These are phyloP conservation scores for Calonectria honghensis DNA, from an alignment of 2,329 filamentous ascomycete genomes.

Conservation along the genomic window DNA sequence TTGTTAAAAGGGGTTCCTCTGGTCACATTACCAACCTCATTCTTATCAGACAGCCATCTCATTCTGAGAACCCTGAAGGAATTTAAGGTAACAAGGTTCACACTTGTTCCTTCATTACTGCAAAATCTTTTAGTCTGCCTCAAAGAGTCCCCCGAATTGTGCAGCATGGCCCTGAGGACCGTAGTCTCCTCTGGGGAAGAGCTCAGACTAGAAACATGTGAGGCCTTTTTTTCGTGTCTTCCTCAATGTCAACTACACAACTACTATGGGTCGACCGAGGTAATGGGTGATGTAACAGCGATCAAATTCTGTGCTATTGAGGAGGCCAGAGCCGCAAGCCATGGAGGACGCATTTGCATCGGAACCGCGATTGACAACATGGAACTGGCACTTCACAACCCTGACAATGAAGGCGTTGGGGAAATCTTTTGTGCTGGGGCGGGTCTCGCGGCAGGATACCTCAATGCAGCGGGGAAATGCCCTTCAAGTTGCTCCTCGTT, in stretches of 20 bases:
- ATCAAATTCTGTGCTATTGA: not conserved
- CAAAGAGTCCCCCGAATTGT: not conserved
- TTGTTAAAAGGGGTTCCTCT: not conserved
- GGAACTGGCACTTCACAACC: not conserved
- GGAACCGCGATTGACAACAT: not conserved
- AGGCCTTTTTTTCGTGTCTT: not conserved
- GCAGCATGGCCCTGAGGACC: not conserved
- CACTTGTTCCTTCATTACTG: not conserved
- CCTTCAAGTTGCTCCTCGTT: not conserved
- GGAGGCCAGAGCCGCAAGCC: not conserved
- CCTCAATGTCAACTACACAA: not conserved
- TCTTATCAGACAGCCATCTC: not conserved
- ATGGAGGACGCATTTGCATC: not conserved
- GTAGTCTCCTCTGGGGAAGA: not conserved
- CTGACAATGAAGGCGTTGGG: not conserved
- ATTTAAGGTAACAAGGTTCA: not conserved
- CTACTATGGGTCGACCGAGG: constrained; percentile 6
- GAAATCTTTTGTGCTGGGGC: not conserved
- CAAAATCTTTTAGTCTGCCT: not conserved
- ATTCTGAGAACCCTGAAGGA: not conserved
- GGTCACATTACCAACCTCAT: not conserved
- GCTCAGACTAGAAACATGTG: not conserved
- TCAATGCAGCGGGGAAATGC: not conserved
- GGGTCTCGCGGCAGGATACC: not conserved
- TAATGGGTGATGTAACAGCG: not conserved